A percentile compares a stretch with the other conserved stretches of the same genome.
Evolutionary conservation across 805 yeast genomes (phyloP).

Genomic region (Metschnikowia cerradonensis): DNA sequence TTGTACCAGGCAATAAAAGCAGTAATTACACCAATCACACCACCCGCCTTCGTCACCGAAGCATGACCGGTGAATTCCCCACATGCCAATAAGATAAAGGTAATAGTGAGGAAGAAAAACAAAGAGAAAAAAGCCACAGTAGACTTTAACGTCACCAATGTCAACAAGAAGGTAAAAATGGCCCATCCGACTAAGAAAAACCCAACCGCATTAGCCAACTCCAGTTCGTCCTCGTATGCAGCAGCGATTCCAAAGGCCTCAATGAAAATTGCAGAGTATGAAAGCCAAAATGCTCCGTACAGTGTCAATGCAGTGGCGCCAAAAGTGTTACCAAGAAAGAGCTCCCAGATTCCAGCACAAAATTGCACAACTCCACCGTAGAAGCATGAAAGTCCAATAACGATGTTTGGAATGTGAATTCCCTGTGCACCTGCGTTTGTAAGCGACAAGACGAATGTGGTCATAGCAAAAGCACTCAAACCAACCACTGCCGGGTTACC

Average conservation of each 20-base stretch:
- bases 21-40: constrained; percentile 14
- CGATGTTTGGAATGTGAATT: constrained; percentile 38
- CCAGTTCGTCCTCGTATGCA: constrained; percentile 42
- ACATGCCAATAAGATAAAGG: constrained; percentile 48
- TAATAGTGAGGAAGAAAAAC: constrained; percentile 49
- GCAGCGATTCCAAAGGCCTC: constrained; percentile 54
- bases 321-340: constrained; percentile 50
- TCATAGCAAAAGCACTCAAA: constrained; percentile 44
- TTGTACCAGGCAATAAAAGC: constrained; percentile 17
- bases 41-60: constrained; percentile 13
- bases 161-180: constrained; percentile 56
- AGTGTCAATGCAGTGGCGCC: constrained; percentile 50
- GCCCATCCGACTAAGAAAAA: constrained; percentile 61
- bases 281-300: constrained; percentile 51
- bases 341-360: constrained; percentile 49
- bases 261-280: constrained; percentile 45
- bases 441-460: constrained; percentile 47
- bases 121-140: constrained; percentile 48
- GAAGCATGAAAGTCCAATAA: constrained; percentile 46
- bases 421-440: constrained; percentile 44
- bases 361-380: constrained; percentile 49
- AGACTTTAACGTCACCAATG: constrained; percentile 51
- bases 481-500: constrained; percentile 56
- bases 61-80: constrained; percentile 43
- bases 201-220: constrained; percentile 49